These are phyloP conservation scores for Xylaria palmicola DNA, from an alignment of 495 filamentous ascomycete genomes.

Conservation along the genomic window DNA sequence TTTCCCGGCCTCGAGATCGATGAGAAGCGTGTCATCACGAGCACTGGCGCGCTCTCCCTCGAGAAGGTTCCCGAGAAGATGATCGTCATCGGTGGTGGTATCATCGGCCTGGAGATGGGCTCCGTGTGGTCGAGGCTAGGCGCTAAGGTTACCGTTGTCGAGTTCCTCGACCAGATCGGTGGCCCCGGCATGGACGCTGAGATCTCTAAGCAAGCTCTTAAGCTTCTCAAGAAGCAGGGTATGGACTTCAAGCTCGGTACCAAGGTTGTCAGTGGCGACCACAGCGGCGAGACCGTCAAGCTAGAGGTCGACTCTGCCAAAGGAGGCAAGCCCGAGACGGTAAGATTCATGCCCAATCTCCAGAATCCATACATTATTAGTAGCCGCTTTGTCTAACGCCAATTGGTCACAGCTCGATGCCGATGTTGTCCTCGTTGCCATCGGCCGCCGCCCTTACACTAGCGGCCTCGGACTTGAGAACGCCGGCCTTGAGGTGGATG, in stretches of 20 bases:
- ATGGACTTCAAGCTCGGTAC: constrained; percentile 98
- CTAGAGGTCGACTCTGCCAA: constrained; percentile 89
- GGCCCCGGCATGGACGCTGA: constrained; percentile 97
- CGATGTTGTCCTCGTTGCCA: constrained; percentile 95
- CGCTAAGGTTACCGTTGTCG: constrained; percentile 92
- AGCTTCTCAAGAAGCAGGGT: constrained; percentile 92
- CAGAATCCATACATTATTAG: not conserved
- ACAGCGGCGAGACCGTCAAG: constrained; percentile 69
- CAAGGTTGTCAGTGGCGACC: constrained; percentile 87
- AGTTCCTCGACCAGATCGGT: constrained; percentile 94
- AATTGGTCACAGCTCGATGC: constrained; percentile 69
- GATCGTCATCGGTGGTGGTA: constrained; percentile 96
- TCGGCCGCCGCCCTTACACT: constrained; percentile 94
- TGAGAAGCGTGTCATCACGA: constrained; percentile 94
- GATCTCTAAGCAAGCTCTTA: constrained; percentile 87
- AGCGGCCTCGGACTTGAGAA: constrained; percentile 88
- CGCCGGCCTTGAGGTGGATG: constrained; percentile 90
- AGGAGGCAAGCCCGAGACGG: constrained; percentile 90
- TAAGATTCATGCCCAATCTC: constrained; percentile 41
- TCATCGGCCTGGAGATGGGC: constrained; percentile 98
- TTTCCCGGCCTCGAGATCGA: constrained; percentile 96
- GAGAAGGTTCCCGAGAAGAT: constrained; percentile 93
- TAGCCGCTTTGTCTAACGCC: constrained; percentile 14
- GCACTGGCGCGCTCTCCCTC: constrained; percentile 88
- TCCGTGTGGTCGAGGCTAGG: constrained; percentile 96